phyloP scores from a whole-genome alignment of 2,329 filamentous ascomycete genomes.

The Fusarium sp. region DNA sequence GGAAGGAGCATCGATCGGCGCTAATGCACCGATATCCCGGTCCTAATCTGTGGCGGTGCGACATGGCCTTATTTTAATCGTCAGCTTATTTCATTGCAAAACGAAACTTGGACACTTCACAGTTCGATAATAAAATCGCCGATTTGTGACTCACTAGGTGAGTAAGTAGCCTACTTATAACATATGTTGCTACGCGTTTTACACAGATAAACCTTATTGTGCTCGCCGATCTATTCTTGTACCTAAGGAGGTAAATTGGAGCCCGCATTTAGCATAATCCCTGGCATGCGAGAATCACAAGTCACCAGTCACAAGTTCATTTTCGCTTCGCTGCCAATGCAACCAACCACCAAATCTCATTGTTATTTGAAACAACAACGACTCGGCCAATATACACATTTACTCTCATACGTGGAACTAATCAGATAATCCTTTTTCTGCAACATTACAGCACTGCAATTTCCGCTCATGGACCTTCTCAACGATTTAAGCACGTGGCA shows the following conservation, averaged over 20 bases:
- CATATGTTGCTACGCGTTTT: too few relatives aligned
- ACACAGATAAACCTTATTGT: too few relatives aligned
- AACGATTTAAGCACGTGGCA: constrained; percentile 36
- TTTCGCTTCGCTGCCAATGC: constrained; percentile 1
- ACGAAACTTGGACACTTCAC: neutral
- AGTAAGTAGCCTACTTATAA: too few relatives aligned
- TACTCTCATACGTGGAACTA: neutral
- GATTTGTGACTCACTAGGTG: too few relatives aligned
- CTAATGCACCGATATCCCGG: constrained; percentile 53
- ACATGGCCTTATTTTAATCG: constrained; percentile 30
- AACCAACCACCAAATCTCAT: neutral
- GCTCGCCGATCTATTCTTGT: too few relatives aligned
- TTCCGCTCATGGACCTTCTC: neutral
- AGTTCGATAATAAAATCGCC: neutral
- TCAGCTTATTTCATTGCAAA: constrained; percentile 13
- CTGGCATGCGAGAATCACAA: constrained; percentile 11
- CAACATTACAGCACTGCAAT: neutral
- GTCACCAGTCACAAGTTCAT: neutral
- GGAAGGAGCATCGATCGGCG: constrained; percentile 52
- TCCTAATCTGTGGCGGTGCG: constrained; percentile 56
- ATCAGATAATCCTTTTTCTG: neutral
- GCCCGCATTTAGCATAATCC: constrained; percentile 13
- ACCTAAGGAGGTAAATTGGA: neutral
- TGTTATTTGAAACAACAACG: neutral
- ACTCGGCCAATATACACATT: too few relatives aligned